These are phyloP conservation scores for Leishmania martiniquensis DNA, from an alignment of 208 protist species.

Conservation along the genomic window DNA sequence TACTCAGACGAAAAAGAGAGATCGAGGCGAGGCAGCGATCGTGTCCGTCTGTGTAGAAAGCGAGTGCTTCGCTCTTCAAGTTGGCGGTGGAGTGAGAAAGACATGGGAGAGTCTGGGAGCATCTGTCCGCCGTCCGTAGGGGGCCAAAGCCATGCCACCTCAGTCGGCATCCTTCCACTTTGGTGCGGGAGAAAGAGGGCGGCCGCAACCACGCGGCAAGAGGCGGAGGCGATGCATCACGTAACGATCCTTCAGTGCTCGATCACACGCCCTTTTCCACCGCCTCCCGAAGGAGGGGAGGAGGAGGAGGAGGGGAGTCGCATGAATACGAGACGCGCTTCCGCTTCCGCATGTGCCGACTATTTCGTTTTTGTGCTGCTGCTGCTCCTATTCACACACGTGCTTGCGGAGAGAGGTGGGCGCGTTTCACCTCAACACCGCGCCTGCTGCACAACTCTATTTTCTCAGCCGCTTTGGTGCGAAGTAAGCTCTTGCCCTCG, in stretches of 20 bases:
- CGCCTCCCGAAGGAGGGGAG: not conserved
- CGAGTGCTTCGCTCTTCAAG: not conserved
- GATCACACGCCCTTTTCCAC: not conserved
- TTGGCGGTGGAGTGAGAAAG: not conserved
- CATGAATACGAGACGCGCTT: not conserved
- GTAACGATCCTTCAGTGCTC: not conserved
- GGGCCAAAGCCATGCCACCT: not conserved
- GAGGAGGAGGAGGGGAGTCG: not conserved
- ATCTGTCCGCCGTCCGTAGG: not conserved
- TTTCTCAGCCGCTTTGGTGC: not conserved
- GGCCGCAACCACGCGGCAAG: not conserved
- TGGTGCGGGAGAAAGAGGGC: not conserved
- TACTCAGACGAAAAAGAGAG: not conserved
- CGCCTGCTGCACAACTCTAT: not conserved
- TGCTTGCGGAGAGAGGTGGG: not conserved
- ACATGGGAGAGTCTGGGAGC: not conserved
- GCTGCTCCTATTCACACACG: not conserved
- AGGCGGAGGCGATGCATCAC: not conserved
- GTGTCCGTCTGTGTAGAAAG: not conserved
- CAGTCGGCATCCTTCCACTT: not conserved
- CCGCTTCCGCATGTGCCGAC: not conserved
- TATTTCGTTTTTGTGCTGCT: not conserved
- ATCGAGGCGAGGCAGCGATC: not conserved
- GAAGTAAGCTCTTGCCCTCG: not conserved
- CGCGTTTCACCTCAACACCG: not conserved